Evolutionary conservation across 345 rosid genomes (phyloP).

Genomic region (Hibiscus trionum): DNA sequence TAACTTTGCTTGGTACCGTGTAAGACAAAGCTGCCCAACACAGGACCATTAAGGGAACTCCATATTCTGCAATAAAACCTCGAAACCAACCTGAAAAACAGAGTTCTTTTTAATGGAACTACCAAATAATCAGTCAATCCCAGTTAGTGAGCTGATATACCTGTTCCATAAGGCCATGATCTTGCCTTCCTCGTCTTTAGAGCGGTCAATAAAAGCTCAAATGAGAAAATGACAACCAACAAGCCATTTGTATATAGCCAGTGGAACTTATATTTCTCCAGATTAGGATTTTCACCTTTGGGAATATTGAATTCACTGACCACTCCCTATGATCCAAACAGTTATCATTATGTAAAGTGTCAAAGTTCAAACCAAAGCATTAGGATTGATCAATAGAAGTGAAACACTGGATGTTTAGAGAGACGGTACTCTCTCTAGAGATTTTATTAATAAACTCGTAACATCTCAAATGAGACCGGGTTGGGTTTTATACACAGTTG

Average conservation of each 20-base stretch:
- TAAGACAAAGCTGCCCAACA: constrained; percentile 60
- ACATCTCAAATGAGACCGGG: no score
- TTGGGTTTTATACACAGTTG: no score
- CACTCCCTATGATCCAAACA: no score
- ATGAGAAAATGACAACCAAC: constrained; percentile 57
- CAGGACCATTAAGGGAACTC: constrained; percentile 73
- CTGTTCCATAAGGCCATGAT: constrained; percentile 56
- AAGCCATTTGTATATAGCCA: constrained; percentile 65
- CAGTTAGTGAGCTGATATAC: constrained; percentile 15
- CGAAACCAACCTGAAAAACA: constrained; percentile 51
- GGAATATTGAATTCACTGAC: no score
- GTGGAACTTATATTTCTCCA: constrained; percentile 18
- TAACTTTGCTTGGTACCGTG: no score
- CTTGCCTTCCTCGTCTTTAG: constrained; percentile 60
- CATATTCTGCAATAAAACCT: constrained; percentile 67
- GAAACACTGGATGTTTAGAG: no score
- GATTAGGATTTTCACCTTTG: no score
- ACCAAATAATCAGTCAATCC: not conserved
- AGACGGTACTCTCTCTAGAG: no score
- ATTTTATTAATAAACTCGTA: no score
- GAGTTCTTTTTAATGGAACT: not conserved
- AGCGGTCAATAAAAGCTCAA: constrained; percentile 48
- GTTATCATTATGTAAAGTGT: no score
- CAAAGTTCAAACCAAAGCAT: no score
- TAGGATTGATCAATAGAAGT: no score